A percentile compares a stretch with the other conserved stretches of the same genome.
phyloP scores from a whole-genome alignment of 2,329 filamentous ascomycete species.

The Cadophora sp. region DNA sequence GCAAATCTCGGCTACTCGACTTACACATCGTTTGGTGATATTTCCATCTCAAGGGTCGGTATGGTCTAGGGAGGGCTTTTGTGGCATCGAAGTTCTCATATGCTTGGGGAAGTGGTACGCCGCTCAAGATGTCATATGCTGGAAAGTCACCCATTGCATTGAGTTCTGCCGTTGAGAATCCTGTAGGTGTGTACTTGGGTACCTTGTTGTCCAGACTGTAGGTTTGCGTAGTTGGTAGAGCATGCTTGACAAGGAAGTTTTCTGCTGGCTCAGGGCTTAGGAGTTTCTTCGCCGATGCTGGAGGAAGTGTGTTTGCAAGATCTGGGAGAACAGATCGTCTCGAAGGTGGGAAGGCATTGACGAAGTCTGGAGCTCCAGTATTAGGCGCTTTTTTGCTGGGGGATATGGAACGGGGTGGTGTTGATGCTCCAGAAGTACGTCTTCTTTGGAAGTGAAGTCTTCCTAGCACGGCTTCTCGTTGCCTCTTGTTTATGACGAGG shows the following conservation, averaged over 20 bases:
- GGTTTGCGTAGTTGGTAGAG: constrained; percentile 36
- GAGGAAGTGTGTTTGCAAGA: constrained; percentile 34
- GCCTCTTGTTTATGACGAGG: constrained; percentile 36
- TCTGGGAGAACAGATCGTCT: constrained; percentile 39
- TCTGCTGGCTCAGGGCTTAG: constrained; percentile 29
- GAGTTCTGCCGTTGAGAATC: constrained; percentile 74
- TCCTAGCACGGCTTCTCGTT: constrained; percentile 37
- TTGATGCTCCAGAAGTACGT: constrained; percentile 43
- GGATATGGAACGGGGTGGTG: constrained; percentile 44
- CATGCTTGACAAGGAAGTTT: constrained; percentile 34
- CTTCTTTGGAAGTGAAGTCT: constrained; percentile 40
- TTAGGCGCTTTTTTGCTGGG: constrained; percentile 31
- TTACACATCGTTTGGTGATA: constrained; percentile 94
- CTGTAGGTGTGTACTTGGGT: constrained; percentile 65
- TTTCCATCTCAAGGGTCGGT: constrained; percentile 81
- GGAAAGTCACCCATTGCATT: constrained; percentile 77
- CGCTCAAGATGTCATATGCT: constrained; percentile 77
- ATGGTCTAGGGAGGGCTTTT: constrained; percentile 74
- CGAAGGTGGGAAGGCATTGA: constrained; percentile 41
- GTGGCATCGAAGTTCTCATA: constrained; percentile 71
- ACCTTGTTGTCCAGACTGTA: constrained; percentile 39
- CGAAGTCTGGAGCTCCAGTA: constrained; percentile 31
- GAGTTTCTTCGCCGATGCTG: constrained; percentile 32
- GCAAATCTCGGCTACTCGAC: constrained; percentile 40
- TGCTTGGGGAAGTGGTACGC: constrained; percentile 72